These are phyloP conservation scores for Alternaria incomplexa DNA, from an alignment of 2,329 filamentous ascomycete species.

Conservation along the genomic window DNA sequence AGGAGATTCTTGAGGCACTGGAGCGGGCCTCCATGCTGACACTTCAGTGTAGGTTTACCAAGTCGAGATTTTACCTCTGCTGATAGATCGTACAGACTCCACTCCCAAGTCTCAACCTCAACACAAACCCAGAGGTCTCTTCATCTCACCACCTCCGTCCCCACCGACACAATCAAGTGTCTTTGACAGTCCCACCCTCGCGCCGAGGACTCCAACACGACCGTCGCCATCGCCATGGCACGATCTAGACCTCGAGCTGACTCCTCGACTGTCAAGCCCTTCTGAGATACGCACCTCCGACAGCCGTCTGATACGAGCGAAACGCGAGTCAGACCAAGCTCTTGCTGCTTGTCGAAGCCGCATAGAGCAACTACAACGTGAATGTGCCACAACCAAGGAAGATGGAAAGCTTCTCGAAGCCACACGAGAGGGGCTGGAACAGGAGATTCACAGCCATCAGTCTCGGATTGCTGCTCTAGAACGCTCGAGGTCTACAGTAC, in stretches of 20 bases:
- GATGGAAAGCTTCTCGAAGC: slow-evolving; percentile 24
- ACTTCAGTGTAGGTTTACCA: slow-evolving; percentile 39
- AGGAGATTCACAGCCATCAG: slow-evolving; percentile 38
- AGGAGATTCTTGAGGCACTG: slow-evolving; percentile 45
- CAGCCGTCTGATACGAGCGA: slow-evolving; percentile 44
- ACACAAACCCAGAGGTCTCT: slow-evolving; percentile 28
- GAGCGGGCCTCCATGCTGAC: slow-evolving; percentile 47
- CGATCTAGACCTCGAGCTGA: slow-evolving; percentile 28
- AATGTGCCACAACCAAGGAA: slow-evolving; percentile 37
- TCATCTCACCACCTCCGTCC: slow-evolving; percentile 44
- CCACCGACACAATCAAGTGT: slow-evolving; percentile 34
- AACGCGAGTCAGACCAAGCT: slow-evolving; percentile 46
- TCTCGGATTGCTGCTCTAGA: slow-evolving; percentile 37
- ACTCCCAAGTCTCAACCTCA: slow-evolving; percentile 26
- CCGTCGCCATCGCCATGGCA: slow-evolving; percentile 32
- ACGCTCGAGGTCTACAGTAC: slow-evolving; percentile 29
- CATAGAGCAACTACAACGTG: slow-evolving; percentile 42
- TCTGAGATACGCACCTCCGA: slow-evolving; percentile 41
- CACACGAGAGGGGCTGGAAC: slow-evolving; percentile 28
- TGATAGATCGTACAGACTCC: slow-evolving; percentile 29
- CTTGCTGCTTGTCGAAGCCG: slow-evolving; percentile 43
- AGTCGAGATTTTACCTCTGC: background rate
- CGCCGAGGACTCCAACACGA: slow-evolving; percentile 34
- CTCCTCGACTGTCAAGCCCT: slow-evolving; percentile 19
- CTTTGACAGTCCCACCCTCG: slow-evolving; percentile 15